Evolutionary conservation across 2,329 filamentous ascomycete genomes (phyloP), one percentile per base, ranked within the genome.

Genomic region (Alternaria novae-zelandiae): DNA sequence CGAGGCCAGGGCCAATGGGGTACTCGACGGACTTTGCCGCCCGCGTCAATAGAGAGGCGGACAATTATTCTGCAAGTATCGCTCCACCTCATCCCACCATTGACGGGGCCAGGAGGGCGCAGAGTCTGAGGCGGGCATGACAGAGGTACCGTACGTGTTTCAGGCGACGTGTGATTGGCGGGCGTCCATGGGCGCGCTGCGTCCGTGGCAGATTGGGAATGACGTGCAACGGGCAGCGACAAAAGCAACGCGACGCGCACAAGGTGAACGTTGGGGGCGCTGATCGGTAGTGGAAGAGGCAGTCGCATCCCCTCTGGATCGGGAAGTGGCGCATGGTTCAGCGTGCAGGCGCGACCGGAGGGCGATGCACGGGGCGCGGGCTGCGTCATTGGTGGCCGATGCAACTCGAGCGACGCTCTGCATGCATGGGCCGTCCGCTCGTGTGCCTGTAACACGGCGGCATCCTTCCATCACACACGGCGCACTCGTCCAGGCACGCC

Each of bases 101-200:
- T 43, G 26, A 25, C 45, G 23, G 26, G 44, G n/a, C 47, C 28
- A 59, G 44, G 25, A 11, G 49, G 61, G 62, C 56, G 53, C 59
- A 67, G 64, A 67, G 56, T 65, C 54, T 66, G 67, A 66, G 54
- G 63, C 51, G 64, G 47, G 70, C 68, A 65, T 70, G 68, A 70
- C 67, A 47, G 65, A 53, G 49, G 49, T 41, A 53, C 49, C n/a
- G 49, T 53, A 53, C 28, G n/a, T 30, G 49, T 53, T 36, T 41
- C 28, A 41, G 28, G 28, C 28, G 20, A 41, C 3, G 54, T 10
- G 26, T 26, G 30, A n/a, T 51, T 17, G 26, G 36, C 36, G 45
- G 45, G 32, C n/a, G 45, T n/a, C 6, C 0, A 3, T 53, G 49
- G 28, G 21, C 23, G 45, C 26, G 25, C 32, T 58, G 44, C 46